These are phyloP conservation scores for Auricularia heimuer DNA, from an alignment of 768 basidiomycete genomes.

Conservation along the genomic window DNA sequence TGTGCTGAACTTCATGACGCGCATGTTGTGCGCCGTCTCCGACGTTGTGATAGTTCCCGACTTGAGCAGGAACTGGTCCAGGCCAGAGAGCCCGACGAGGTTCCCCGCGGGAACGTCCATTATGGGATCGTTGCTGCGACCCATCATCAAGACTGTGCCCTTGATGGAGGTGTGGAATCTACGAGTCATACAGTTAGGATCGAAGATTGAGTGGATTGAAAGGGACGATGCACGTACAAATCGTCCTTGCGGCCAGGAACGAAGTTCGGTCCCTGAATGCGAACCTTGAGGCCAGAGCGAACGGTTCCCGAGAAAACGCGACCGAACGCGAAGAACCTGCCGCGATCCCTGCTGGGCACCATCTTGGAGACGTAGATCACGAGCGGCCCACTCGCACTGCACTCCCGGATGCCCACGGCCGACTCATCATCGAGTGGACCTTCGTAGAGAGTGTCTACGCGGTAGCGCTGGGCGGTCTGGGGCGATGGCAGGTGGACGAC, in stretches of 20 bases:
- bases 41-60: constrained; percentile 42
- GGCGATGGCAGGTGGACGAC: constrained; percentile 44
- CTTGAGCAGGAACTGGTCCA: constrained; percentile 49
- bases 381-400: constrained; percentile 41
- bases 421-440: constrained; percentile 47
- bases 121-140: constrained; percentile 39
- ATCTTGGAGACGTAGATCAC: constrained; percentile 48
- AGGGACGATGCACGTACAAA: constrained; percentile 26
- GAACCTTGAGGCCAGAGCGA: constrained; percentile 39
- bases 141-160: constrained; percentile 48
- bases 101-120: constrained; percentile 45
- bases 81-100: constrained; percentile 45
- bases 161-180: constrained; percentile 32
- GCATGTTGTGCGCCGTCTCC: constrained; percentile 47
- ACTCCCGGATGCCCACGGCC: constrained; percentile 42
- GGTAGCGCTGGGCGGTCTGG: constrained; percentile 38
- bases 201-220: neutral
- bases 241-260: constrained; percentile 42
- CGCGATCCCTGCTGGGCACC: constrained; percentile 38
- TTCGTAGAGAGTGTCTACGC: constrained; percentile 45
- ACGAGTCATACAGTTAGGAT: neutral
- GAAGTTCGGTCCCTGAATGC: constrained; percentile 48
- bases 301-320: constrained; percentile 49
- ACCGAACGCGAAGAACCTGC: constrained; percentile 49
- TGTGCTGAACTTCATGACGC: constrained; percentile 48